Conservation (phyloP, 164 flowering plant genomes). For the Litsea cubeba region DNA sequence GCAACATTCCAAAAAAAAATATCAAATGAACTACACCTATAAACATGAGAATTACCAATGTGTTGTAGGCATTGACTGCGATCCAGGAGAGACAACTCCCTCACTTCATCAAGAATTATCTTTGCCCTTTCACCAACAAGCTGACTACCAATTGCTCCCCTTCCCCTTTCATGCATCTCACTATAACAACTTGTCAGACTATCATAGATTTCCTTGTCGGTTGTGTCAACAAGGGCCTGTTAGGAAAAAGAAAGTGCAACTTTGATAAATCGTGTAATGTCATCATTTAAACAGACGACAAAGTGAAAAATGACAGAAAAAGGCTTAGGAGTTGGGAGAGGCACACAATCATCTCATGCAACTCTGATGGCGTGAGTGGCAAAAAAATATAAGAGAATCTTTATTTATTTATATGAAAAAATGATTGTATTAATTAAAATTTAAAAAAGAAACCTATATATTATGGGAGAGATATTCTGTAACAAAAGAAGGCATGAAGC, state of each 20-base stretch:
- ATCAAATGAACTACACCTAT: background rate
- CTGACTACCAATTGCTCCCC: slow-evolving; percentile 72
- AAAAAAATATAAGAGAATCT: background rate
- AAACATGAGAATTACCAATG: slow-evolving; percentile 45
- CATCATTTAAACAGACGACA: background rate
- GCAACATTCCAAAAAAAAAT: too few relatives aligned
- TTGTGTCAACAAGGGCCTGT: slow-evolving; percentile 82
- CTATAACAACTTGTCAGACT: slow-evolving; percentile 54
- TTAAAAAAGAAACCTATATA: too few relatives aligned
- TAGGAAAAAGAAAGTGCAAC: slow-evolving; percentile 2
- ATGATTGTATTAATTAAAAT: too few relatives aligned
- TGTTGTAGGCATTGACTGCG: slow-evolving; percentile 59
- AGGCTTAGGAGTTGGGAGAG: background rate
- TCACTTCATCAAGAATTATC: slow-evolving; percentile 86
- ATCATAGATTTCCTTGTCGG: slow-evolving; percentile 68
- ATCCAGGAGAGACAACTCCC: slow-evolving; percentile 49
- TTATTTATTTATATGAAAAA: too few relatives aligned
- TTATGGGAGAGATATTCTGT: too few relatives aligned
- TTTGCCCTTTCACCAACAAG: slow-evolving; percentile 84
- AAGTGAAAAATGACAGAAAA: background rate
- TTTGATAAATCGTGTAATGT: too few relatives aligned
- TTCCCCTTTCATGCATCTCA: slow-evolving; percentile 39
- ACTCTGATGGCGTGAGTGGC: background rate
- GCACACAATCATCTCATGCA: background rate
- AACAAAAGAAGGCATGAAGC: too few relatives aligned